Evolutionary conservation across 1,284 basidiomycete genomes (phyloP).

Genomic region (Thecaphora thlaspeos): DNA sequence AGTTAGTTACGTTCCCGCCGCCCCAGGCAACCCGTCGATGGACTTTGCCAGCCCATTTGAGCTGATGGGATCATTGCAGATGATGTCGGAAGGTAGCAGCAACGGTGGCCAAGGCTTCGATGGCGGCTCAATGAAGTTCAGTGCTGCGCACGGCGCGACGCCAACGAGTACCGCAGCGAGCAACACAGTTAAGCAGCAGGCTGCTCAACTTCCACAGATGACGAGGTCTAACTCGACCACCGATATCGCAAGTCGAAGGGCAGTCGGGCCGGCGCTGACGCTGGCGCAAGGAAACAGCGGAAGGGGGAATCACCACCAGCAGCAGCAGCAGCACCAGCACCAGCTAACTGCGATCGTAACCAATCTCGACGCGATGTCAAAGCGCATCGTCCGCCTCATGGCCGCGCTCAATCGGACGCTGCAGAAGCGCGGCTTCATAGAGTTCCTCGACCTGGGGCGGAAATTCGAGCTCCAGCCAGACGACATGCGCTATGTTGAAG

Average conservation of each 20-base stretch:
- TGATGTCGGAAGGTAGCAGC: too few relatives aligned
- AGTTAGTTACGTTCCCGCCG: background rate
- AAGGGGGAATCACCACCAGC: background rate
- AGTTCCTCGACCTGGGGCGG: conserved; percentile 12
- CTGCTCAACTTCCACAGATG: background rate
- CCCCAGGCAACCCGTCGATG: background rate
- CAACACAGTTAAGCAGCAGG: too few relatives aligned
- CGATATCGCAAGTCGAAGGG: background rate
- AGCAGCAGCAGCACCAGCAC: too few relatives aligned
- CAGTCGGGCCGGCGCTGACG: too few relatives aligned
- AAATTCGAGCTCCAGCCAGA: conserved; percentile 15
- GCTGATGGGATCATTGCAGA: too few relatives aligned
- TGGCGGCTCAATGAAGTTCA: too few relatives aligned
- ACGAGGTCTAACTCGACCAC: background rate
- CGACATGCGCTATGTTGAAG: conserved; percentile 14
- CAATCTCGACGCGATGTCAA: conserved; percentile 3
- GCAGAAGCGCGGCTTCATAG: conserved; percentile 15
- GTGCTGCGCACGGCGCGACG: too few relatives aligned
- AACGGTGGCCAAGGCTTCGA: too few relatives aligned
- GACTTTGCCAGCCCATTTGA: background rate
- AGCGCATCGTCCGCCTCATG: conserved; percentile 9
- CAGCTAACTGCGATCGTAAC: background rate
- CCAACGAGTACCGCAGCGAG: too few relatives aligned
- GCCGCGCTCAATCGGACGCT: conserved; percentile 27
- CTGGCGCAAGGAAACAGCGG: conserved; percentile 2